Base-by-base conservation (phyloP, 2,329 filamentous ascomycete species). In the Microcyclospora pomicola region DNA sequence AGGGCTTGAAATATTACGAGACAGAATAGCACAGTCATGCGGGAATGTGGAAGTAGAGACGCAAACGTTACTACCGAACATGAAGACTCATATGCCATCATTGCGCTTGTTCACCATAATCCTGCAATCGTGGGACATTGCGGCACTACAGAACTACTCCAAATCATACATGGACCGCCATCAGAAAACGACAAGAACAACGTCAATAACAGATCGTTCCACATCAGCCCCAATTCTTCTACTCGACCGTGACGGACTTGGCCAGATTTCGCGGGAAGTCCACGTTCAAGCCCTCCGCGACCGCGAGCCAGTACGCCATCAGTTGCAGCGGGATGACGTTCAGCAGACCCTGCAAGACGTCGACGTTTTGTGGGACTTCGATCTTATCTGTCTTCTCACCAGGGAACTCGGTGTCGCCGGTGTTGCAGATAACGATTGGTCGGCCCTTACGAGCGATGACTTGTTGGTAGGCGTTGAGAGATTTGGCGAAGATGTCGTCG, bases 391-490 rank as follows among this genome's bases (percentile, higher is more conserved):
- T 91, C 67, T 88, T 80, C 48, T 80, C 82, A 42, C 77, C 63
- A 44, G 81, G 78, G 71, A 98, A 98, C 67, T 96, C 91, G 51
- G 79, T 73, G 57, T 98, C 91, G 49, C 71, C 67, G 39, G 80
- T 71, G 68, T 96, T 96, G 80, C 91, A 98, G 61, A 98, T 96
- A 56, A 98, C 88, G 60, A 98, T 98, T 45, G 91, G 91, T 63
- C 91, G 88, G 58, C 91, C 91, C 56, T 80, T 77, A 61, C 91
- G 88, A 51, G 91, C 91, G 71, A 94, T 88, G 57, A 98, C 91
- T 72, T 98, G 91, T 68, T 98, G 91, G 66, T 96, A 98, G 55
- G 91, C 91, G 64, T 98, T 98, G 57, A 98, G 73, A n/a, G 91
- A 96, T 71, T 98, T 98, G 62, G 82, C 82, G 69, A 98, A 98